Conservation (phyloP, 2,329 filamentous ascomycete species). For the Ophiostoma novo-ulmi region DNA sequence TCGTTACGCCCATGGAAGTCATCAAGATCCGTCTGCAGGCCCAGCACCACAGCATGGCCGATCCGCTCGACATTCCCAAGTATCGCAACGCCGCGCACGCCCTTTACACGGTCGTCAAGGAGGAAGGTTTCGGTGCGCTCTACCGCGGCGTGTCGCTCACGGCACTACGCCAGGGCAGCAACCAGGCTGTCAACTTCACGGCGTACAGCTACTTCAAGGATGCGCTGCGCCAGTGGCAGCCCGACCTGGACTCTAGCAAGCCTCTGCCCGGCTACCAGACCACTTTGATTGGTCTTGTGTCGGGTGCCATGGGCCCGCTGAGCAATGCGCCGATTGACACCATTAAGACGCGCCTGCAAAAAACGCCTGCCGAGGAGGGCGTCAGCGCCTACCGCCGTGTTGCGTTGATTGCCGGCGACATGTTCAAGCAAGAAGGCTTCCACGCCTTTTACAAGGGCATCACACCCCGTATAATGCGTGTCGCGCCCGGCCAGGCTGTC, state of each 20-base stretch:
- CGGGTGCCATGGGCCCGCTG: slow-evolving; percentile 89
- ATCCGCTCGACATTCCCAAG: slow-evolving; percentile 92
- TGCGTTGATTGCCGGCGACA: slow-evolving; percentile 68
- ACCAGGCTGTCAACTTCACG: slow-evolving; percentile 98
- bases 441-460: slow-evolving; percentile 99
- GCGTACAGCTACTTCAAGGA: slow-evolving; percentile 93
- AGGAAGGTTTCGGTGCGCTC: slow-evolving; percentile 81
- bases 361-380: slow-evolving; percentile 74
- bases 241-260: slow-evolving; percentile 52
- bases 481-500: slow-evolving; percentile 86
- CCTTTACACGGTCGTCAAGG: slow-evolving; percentile 80
- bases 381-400: slow-evolving; percentile 78
- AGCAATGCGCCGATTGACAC: slow-evolving; percentile 98
- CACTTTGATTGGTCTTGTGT: slow-evolving; percentile 81
- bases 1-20: slow-evolving; percentile 98
- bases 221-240: slow-evolving; percentile 66
- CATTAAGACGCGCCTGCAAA: slow-evolving; percentile 95
- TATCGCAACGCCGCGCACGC: slow-evolving; percentile 88
- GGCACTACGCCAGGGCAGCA: slow-evolving; percentile 87
- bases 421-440: slow-evolving; percentile 91
- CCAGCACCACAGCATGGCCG: slow-evolving; percentile 95
- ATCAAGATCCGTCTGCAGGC: slow-evolving; percentile 98
- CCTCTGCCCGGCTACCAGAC: slow-evolving; percentile 85
- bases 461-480: slow-evolving; percentile 93
- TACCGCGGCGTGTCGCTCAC: slow-evolving; percentile 94